Evolutionary conservation across 2,329 filamentous ascomycete genomes (phyloP), one percentile per base, ranked within the genome.

Genomic region (Xylariaceae sp.): DNA sequence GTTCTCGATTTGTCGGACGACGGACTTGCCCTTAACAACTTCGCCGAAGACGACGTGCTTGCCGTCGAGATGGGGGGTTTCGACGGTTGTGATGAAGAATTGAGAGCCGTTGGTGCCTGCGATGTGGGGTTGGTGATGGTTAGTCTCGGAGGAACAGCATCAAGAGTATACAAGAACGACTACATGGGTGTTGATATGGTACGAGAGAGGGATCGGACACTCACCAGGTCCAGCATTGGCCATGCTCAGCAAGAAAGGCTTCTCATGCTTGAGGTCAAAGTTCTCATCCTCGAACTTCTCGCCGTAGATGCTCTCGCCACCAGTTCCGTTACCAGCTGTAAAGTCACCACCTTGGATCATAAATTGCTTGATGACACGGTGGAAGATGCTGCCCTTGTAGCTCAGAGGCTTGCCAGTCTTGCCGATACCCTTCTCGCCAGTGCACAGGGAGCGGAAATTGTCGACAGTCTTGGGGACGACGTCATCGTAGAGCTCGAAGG

Each of bases 281-380:
- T 94, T 95, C 78, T 98, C 92, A 61, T 98, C 92, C 60, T 88
- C 87, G 61, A 98, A 98, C 73, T 96, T 97, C 67, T 86, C 86
- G 63, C 92, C 92, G 65, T 97, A 98, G 68, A 98, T 97, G 54
- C 87, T 93, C 74, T 97, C 93, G 62, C 92, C 92, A 54, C 92
- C 92, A 21, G 92, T 97, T 55, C 92, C 93, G 65, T 97, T 92
- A 65, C 89, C 89, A 44, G 82, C 84, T 39, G 92, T 98, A 68
- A 98, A 98, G 69, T 97, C 93, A 69, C 93, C 92, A 64, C 93
- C 91, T 73, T 96, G 87, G 63, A 96, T 93, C 92, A 98, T 97
- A 72, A 98, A 98, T 61, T 88, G 81, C 77, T 96, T 96, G 74
- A 98, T 98, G 54, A 98, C 87, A 41, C 92, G 87, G 75, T 98